Evolutionary conservation across 208 protist species (phyloP).

Genomic region (Leishmania mexicana): DNA sequence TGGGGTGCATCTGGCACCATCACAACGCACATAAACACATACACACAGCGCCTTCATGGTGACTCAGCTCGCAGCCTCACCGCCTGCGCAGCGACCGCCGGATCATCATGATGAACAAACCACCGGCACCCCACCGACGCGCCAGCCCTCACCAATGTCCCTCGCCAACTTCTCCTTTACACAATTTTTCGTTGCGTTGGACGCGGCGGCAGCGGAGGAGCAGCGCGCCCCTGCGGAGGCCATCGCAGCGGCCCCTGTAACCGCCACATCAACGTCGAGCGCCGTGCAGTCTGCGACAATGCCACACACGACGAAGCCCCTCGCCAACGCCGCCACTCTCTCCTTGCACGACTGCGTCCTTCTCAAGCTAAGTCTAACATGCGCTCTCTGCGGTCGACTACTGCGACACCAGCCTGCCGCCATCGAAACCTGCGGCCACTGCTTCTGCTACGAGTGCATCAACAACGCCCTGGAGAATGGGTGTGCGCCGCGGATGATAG

Average conservation of each 20-base stretch:
- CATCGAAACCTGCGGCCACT: slow-evolving; percentile 76
- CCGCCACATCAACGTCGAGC: not conserved
- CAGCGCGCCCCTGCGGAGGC: not conserved
- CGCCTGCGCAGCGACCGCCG: not conserved
- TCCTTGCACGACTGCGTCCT: slow-evolving; percentile 25
- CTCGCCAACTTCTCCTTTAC: slow-evolving; percentile 31
- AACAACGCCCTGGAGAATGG: slow-evolving; percentile 67
- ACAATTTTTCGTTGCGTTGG: slow-evolving; percentile 12
- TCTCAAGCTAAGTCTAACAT: slow-evolving; percentile 50
- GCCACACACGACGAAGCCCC: not conserved
- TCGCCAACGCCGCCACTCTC: not conserved
- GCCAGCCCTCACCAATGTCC: not conserved
- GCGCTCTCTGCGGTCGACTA: slow-evolving; percentile 51
- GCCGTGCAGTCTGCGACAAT: not conserved
- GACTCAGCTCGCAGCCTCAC: not conserved
- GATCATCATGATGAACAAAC: not conserved
- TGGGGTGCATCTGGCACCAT: not conserved
- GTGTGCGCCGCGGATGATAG: slow-evolving; percentile 27
- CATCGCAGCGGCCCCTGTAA: not conserved
- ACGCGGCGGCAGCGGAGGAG: slow-evolving; percentile 6
- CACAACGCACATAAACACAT: not conserved
- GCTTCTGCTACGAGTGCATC: slow-evolving; percentile 79
- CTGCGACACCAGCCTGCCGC: slow-evolving; percentile 45
- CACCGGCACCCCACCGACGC: not conserved
- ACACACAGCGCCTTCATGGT: not conserved